These are phyloP conservation scores for Phytophthora tubulina DNA, from an alignment of 352 stramenopile species.

Conservation along the genomic window DNA sequence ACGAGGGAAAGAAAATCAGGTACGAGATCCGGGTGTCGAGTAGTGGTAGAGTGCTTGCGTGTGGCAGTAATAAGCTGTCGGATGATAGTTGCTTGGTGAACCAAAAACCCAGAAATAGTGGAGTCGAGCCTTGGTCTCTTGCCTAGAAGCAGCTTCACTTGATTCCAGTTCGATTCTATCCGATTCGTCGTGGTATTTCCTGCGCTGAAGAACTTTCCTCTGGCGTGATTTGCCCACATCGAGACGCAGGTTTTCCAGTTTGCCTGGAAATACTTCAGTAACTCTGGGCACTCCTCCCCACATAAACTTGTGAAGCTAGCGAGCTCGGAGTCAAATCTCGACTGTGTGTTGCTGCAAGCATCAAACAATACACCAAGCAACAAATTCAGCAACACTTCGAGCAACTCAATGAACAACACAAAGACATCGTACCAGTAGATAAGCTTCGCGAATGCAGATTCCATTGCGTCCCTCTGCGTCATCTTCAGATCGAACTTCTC, in stretches of 20 bases:
- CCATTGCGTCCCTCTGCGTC: conserved; percentile 17
- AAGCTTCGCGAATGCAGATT: background rate
- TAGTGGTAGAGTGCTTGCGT: background rate
- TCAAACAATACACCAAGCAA: background rate
- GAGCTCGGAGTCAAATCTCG: background rate
- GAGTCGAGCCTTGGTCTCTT: background rate
- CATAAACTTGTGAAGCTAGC: background rate
- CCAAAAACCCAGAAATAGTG: background rate
- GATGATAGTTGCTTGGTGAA: conserved; percentile 5
- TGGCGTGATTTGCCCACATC: background rate
- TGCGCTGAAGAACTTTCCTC: background rate
- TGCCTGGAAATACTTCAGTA: background rate
- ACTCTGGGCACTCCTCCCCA: background rate
- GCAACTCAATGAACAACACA: background rate
- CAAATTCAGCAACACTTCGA: background rate
- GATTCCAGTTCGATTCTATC: background rate
- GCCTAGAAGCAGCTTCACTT: background rate
- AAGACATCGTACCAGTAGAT: background rate
- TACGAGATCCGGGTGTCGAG: background rate
- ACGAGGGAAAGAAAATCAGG: background rate
- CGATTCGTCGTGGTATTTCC: background rate
- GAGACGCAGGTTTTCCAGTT: background rate
- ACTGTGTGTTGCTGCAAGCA: background rate
- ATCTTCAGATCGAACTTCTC: conserved; percentile 22
- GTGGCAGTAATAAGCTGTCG: background rate